phyloP scores from a whole-genome alignment of 2,329 filamentous ascomycete species.

The Apiospora rasikravindrae region DNA sequence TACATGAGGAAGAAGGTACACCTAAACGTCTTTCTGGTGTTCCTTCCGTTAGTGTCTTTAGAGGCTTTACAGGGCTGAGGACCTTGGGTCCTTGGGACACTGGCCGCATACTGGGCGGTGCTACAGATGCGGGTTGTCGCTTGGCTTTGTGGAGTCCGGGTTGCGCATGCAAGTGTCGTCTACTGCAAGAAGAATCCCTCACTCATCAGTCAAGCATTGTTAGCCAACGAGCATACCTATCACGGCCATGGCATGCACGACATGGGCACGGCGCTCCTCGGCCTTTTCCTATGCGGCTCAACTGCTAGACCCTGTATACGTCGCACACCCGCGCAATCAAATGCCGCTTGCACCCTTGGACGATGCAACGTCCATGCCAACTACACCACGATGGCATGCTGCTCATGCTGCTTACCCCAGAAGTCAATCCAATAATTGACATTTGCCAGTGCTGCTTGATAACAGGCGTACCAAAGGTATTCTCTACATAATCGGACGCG shows the following conservation, averaged over 20 bases:
- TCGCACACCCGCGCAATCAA: background rate
- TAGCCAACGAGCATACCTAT: background rate
- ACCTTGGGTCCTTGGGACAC: background rate
- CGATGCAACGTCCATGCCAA: background rate
- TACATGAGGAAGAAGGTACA: background rate
- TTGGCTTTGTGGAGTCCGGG: slow-evolving; percentile 2
- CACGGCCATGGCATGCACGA: background rate
- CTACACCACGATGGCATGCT: background rate
- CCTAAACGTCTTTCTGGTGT: background rate
- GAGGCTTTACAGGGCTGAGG: background rate
- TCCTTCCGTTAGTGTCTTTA: background rate
- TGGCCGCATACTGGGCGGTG: background rate
- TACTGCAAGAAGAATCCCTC: background rate
- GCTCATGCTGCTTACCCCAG: background rate
- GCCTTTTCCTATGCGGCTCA: background rate
- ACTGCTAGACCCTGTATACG: background rate
- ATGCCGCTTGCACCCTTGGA: background rate
- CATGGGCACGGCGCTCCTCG: slow-evolving; percentile 2
- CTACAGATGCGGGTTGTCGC: background rate
- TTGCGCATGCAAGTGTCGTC: background rate
- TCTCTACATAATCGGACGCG: background rate
- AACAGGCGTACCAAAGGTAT: background rate
- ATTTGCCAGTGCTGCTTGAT: background rate
- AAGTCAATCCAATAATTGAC: slow-evolving; percentile 12
- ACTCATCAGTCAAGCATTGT: background rate